Percentiles rank a stretch among this genome's conserved stretches.
Evolutionary conservation across 305 asterid genomes (phyloP).

Genomic region (Solanum chacoense): DNA sequence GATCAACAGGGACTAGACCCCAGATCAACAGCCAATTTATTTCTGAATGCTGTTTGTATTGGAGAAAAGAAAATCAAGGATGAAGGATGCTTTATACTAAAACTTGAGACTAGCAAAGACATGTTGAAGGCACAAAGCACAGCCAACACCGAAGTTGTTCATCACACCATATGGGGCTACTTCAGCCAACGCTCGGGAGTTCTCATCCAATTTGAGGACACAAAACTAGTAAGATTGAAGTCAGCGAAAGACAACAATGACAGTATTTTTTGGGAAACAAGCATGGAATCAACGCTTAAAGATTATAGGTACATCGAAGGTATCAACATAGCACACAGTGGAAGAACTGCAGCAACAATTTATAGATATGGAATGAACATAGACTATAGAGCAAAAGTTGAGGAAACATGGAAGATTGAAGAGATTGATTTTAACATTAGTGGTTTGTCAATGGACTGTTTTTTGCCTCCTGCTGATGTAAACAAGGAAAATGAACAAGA

Average conservation of each 20-base stretch:
- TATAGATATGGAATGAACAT: constrained; percentile 68
- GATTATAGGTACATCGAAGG: constrained; percentile 71
- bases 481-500: neutral
- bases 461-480: constrained; percentile 78
- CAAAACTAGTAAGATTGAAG: constrained; percentile 59
- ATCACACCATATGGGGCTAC: constrained; percentile 84
- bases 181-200: constrained; percentile 82
- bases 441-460: constrained; percentile 65
- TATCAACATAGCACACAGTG: constrained; percentile 69
- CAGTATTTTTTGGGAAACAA: constrained; percentile 66
- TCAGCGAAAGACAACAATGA: constrained; percentile 59
- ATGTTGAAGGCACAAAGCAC: constrained; percentile 59
- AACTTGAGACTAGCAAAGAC: constrained; percentile 53
- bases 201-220: constrained; percentile 67
- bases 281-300: constrained; percentile 52
- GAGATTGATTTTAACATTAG: constrained; percentile 70
- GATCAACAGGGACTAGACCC: constrained; percentile 69
- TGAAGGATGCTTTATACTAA: constrained; percentile 74
- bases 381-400: constrained; percentile 53
- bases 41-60: constrained; percentile 63
- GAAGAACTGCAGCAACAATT: constrained; percentile 58
- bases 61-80: constrained; percentile 71
- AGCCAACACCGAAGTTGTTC: constrained; percentile 54
- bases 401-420: constrained; percentile 75
- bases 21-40: constrained; percentile 64